Evolutionary conservation across 2,329 filamentous ascomycete genomes (phyloP).

Genomic region (Periconia digitata): DNA sequence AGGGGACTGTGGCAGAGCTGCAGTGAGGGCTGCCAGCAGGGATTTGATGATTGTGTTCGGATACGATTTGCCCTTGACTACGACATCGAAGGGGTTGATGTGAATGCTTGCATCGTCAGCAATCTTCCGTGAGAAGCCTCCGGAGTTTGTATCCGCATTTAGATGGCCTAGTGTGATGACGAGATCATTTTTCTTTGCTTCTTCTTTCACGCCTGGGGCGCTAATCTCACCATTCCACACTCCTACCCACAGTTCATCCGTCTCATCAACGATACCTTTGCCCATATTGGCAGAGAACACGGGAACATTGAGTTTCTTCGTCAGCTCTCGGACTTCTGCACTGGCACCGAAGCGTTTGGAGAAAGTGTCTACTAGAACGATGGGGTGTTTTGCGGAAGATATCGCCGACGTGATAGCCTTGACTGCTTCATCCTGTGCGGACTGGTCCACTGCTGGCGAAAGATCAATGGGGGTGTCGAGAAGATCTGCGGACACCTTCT

Average conservation of each 20-base stretch:
- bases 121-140: slow-evolving; percentile 43
- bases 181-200: slow-evolving; percentile 40
- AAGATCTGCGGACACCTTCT: slow-evolving; percentile 36
- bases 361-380: slow-evolving; percentile 44
- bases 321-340: slow-evolving; percentile 35
- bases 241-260: slow-evolving; percentile 43
- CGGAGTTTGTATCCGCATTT: slow-evolving; percentile 47
- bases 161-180: slow-evolving; percentile 44
- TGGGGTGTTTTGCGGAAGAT: slow-evolving; percentile 38
- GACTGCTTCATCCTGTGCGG: slow-evolving; percentile 34
- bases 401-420: slow-evolving; percentile 37
- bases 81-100: slow-evolving; percentile 43
- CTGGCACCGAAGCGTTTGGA: slow-evolving; percentile 42
- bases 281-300: slow-evolving; percentile 46
- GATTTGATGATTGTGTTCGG: slow-evolving; percentile 41
- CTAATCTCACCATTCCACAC: slow-evolving; percentile 46
- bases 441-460: slow-evolving; percentile 25
- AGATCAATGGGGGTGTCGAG: slow-evolving; percentile 43
- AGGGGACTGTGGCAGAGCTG: slow-evolving; percentile 22
- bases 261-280: slow-evolving; percentile 48
- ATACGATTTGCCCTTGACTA: slow-evolving; percentile 38
- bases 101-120: slow-evolving; percentile 31
- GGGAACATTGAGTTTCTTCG: slow-evolving; percentile 40
- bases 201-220: slow-evolving; percentile 40
- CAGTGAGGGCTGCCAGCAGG: slow-evolving; percentile 33